Evolutionary conservation across 331 rosid genomes (phyloP), one percentile per base, ranked within the genome.

Genomic region (Cydonia oblonga): DNA sequence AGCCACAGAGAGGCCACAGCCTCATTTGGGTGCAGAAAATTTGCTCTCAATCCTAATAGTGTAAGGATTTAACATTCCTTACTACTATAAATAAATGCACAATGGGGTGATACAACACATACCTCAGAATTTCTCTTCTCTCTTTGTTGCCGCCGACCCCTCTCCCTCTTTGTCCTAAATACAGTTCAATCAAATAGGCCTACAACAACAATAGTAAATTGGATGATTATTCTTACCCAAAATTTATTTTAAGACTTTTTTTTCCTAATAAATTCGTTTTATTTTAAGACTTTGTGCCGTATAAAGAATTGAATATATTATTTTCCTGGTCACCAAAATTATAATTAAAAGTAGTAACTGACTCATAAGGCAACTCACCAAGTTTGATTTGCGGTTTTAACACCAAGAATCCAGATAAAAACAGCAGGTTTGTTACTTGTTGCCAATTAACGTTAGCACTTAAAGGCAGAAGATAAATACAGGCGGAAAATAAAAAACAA

Each of bases 351-450:
- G 25, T 1, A 12, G 6, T 38, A 59, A 38, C 56, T 12, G 56
- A 71, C 24, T 5, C 35, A 7, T 18, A 22, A 56, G 24, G 30
- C 26, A 22, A 69, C 57, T 28, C n/a, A 7, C 2, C n/a, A 19
- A 68, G 32, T n/a, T 53, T 14, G 54, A 70, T 57, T 56, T 57
- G 25, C 8, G 44, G 68, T 40, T 23, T 15, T 20, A 23, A 44
- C 69, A 15, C 46, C 57, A 76, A 30, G 44, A 76, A 69, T 60
- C 66, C 57, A 69, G 75, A 69, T 76, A 51, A 60, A 69, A 51
- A 68, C 42, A 49, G 59, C 68, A 42, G 16, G 68, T 70, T 32
- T 66, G 49, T 69, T 61, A 62, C 25, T 24, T 19, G 70, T 33
- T 32, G 30, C 66, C 58, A 51, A 51, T 69, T 33, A 35, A n/a